Evolutionary conservation across 495 filamentous ascomycete species (phyloP).

Genomic region (Rusavskia elegans): DNA sequence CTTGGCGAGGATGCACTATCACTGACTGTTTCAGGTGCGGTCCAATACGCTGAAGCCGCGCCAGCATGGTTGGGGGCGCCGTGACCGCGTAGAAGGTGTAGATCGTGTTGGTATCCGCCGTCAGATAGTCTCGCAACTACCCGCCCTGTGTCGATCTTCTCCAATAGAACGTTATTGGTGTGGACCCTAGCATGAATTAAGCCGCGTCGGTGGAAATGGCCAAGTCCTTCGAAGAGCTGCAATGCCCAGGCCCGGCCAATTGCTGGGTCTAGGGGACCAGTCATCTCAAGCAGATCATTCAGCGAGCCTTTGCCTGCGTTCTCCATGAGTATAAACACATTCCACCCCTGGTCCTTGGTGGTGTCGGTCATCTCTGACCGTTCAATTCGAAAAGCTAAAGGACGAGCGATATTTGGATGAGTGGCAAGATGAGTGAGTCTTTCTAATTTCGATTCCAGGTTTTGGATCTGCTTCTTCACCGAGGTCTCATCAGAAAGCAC

Average conservation of each 20-base stretch:
- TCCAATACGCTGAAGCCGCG: slow-evolving; percentile 55
- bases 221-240: slow-evolving; percentile 77
- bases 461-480: slow-evolving; percentile 51
- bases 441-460: slow-evolving; percentile 54
- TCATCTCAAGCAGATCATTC: slow-evolving; percentile 61
- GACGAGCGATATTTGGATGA: slow-evolving; percentile 60
- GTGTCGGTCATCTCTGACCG: slow-evolving; percentile 18
- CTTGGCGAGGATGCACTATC: slow-evolving; percentile 24
- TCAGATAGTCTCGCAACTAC: slow-evolving; percentile 50
- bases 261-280: slow-evolving; percentile 52
- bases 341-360: slow-evolving; percentile 37
- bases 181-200: slow-evolving; percentile 69
- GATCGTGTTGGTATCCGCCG: slow-evolving; percentile 45
- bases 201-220: slow-evolving; percentile 69
- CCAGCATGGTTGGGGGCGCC: slow-evolving; percentile 14
- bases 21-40: slow-evolving; percentile 61
- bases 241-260: slow-evolving; percentile 73
- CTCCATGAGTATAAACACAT: slow-evolving; percentile 65
- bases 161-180: slow-evolving; percentile 57
- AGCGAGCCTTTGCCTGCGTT: slow-evolving; percentile 70
- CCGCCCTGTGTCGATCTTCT: slow-evolving; percentile 37
- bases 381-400: slow-evolving; percentile 68
- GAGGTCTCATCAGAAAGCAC: slow-evolving; percentile 34
- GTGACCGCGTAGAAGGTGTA: slow-evolving; percentile 40
- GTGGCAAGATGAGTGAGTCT: slow-evolving; percentile 46